Evolutionary conservation across 2,329 filamentous ascomycete species (phyloP).

Genomic region (Penicillium sp.): DNA sequence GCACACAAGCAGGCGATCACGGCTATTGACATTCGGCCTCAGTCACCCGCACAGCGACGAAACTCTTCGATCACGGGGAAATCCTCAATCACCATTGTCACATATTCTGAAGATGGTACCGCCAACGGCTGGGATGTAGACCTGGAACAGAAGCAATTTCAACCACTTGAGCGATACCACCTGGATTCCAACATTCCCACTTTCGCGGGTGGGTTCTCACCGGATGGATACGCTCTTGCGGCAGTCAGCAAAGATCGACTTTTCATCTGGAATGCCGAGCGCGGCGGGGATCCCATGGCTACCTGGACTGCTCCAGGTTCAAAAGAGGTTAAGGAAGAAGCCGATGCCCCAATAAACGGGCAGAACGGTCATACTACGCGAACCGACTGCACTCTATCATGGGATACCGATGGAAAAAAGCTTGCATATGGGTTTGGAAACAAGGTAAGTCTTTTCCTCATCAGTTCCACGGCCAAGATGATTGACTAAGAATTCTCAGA

Average conservation of each 20-base stretch:
- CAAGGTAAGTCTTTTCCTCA: slow-evolving; percentile 41
- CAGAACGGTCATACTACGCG: slow-evolving; percentile 33
- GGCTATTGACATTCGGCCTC: slow-evolving; percentile 43
- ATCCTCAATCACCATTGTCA: slow-evolving; percentile 41
- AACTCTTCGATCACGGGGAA: slow-evolving; percentile 26
- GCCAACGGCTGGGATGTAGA: slow-evolving; percentile 48
- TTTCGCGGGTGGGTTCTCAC: slow-evolving; percentile 47
- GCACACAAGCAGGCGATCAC: slow-evolving; percentile 47
- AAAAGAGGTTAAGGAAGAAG: slow-evolving; percentile 35
- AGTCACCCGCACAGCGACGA: slow-evolving; percentile 28
- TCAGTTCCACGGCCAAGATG: neutral
- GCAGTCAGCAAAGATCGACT: slow-evolving; percentile 46
- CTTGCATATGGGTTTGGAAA: slow-evolving; percentile 52
- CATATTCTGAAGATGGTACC: slow-evolving; percentile 47
- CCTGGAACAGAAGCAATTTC: slow-evolving; percentile 37
- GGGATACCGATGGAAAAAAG: slow-evolving; percentile 57
- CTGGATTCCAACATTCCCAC: slow-evolving; percentile 39
- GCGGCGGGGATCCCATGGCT: slow-evolving; percentile 45
- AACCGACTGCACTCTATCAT: slow-evolving; percentile 47
- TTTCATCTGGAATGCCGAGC: slow-evolving; percentile 50
- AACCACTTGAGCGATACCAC: slow-evolving; percentile 39
- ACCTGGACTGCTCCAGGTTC: slow-evolving; percentile 37
- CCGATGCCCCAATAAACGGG: slow-evolving; percentile 34
- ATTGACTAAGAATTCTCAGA: slow-evolving; percentile 22
- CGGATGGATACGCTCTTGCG: slow-evolving; percentile 49